Percentiles rank a stretch among this genome's conserved stretches.
Conservation (phyloP, 805 yeast species). For the Groenewaldozyma salmanticensis region DNA sequence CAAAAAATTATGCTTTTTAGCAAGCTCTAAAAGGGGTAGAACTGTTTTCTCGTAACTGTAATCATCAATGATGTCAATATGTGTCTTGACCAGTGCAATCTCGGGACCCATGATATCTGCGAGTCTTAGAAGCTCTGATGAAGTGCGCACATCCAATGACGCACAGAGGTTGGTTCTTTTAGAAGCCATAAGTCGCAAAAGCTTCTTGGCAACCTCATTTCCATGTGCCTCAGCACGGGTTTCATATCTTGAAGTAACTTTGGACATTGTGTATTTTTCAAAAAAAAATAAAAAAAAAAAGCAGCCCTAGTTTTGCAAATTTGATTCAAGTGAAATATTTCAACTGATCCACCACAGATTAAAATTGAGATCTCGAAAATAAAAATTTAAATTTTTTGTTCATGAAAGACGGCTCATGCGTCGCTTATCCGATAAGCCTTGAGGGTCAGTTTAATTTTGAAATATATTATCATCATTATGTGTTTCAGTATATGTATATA, state of each 20-base stretch:
- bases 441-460: no score
- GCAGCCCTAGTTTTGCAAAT: not conserved
- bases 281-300: not conserved
- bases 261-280: conserved; percentile 4
- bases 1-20: conserved; percentile 77
- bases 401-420: no score
- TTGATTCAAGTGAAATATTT: conserved; percentile 5
- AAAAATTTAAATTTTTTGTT: no score
- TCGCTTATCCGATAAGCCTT: no score
- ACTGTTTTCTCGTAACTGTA: conserved; percentile 75
- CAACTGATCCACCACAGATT: no score
- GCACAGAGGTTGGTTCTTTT: conserved; percentile 91
- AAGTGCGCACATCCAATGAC: conserved; percentile 79
- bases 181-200: conserved; percentile 61
- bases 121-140: conserved; percentile 60
- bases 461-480: no score
- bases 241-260: conserved; percentile 36
- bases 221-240: conserved; percentile 62
- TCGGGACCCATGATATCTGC: conserved; percentile 82
- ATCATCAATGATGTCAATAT: conserved; percentile 86
- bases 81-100: conserved; percentile 88
- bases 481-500: no score
- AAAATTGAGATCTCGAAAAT: no score
- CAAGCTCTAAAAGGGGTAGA: conserved; percentile 57
- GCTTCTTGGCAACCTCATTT: conserved; percentile 70